phyloP scores from a whole-genome alignment of 768 basidiomycete species.

The Naganishia vaughanmartiniae region DNA sequence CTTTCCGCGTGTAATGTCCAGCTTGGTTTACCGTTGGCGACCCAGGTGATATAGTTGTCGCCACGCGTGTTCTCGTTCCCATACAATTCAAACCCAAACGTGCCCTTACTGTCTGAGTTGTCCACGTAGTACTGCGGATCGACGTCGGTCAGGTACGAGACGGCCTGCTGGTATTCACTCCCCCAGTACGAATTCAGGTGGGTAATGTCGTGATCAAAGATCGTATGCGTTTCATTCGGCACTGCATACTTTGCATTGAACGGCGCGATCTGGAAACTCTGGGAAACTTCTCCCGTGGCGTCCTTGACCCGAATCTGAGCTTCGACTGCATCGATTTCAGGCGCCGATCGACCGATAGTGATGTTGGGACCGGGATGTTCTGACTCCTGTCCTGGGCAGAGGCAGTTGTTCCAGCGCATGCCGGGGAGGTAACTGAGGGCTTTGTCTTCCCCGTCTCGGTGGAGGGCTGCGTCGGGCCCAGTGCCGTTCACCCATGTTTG shows the following conservation, averaged over 20 bases:
- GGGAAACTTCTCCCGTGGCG: conserved; percentile 59
- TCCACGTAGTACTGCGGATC: conserved; percentile 40
- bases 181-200: conserved; percentile 53
- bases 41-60: conserved; percentile 51
- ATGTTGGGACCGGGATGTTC: conserved; percentile 80
- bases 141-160: conserved; percentile 57
- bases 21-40: conserved; percentile 40
- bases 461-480: conserved; percentile 42
- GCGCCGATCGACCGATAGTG: conserved; percentile 68
- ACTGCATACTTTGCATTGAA: conserved; percentile 61
- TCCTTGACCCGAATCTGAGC: conserved; percentile 70
- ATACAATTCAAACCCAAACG: conserved; percentile 56
- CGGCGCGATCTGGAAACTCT: conserved; percentile 72
- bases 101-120: conserved; percentile 37
- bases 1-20: conserved; percentile 63
- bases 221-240: conserved; percentile 53
- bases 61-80: conserved; percentile 39
- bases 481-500: conserved; percentile 44
- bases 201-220: conserved; percentile 54
- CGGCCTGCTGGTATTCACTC: conserved; percentile 59
- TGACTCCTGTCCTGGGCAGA: conserved; percentile 72
- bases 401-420: conserved; percentile 64
- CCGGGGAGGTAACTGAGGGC: conserved; percentile 53
- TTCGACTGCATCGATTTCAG: conserved; percentile 92
- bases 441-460: conserved; percentile 39